Evolutionary conservation across 2,329 filamentous ascomycete genomes (phyloP).

Genomic region (Cladophialophora immunda): DNA sequence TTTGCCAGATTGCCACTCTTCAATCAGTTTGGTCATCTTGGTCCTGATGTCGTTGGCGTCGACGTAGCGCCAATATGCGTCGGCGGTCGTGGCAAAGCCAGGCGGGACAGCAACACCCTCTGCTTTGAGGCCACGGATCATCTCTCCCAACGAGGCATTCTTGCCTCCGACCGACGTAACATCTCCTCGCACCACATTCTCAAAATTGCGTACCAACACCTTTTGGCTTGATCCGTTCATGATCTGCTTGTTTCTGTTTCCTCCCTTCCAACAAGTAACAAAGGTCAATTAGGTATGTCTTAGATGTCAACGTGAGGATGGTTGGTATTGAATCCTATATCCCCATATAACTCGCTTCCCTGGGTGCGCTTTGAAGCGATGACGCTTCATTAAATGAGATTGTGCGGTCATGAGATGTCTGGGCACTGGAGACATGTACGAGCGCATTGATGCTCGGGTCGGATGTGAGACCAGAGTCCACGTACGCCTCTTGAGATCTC

Average conservation of each 20-base stretch:
- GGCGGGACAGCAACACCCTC: slow-evolving; percentile 47
- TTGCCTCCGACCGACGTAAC: slow-evolving; percentile 49
- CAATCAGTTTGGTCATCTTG: slow-evolving; percentile 43
- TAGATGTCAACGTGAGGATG: not conserved
- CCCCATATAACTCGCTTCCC: not conserved
- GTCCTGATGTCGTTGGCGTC: slow-evolving; percentile 46
- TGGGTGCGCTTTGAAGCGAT: not conserved
- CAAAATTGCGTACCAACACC: slow-evolving; percentile 40
- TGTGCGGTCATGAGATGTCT: not conserved
- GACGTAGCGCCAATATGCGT: slow-evolving; percentile 48
- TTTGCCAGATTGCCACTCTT: slow-evolving; percentile 45
- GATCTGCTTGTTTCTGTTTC: not conserved
- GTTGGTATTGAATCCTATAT: not conserved
- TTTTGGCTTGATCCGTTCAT: not conserved
- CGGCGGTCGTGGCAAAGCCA: slow-evolving; percentile 49
- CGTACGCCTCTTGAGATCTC: not conserved
- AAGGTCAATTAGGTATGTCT: not conserved
- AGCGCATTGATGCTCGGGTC: not conserved
- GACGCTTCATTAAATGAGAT: not conserved
- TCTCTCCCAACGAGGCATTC: slow-evolving; percentile 52
- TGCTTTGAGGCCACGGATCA: slow-evolving; percentile 45
- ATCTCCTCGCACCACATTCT: slow-evolving; percentile 41
- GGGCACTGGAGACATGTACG: not conserved
- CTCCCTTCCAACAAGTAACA: not conserved
- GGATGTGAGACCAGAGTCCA: not conserved